Percentiles rank a stretch among this genome's conserved stretches.
phyloP scores from a whole-genome alignment of 75 land plant species.

The Larix kaempferi region DNA sequence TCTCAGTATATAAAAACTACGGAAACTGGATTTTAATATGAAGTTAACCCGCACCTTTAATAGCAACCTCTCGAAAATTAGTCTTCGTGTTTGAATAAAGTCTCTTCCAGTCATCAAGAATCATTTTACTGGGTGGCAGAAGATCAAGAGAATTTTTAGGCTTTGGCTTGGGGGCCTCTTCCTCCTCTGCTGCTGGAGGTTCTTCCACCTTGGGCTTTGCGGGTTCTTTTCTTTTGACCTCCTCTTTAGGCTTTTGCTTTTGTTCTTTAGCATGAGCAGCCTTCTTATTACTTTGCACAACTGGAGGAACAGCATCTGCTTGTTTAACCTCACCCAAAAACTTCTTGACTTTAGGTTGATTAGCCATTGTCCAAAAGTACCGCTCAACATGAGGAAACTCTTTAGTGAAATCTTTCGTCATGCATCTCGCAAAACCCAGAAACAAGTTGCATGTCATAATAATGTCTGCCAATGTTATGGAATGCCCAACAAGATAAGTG shows the following conservation, averaged over 20 bases:
- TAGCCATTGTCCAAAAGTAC: slow-evolving; percentile 89
- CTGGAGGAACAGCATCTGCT: slow-evolving; percentile 61
- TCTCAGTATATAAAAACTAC: background rate
- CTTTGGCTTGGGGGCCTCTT: slow-evolving; percentile 91
- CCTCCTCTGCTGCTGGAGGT: slow-evolving; percentile 41
- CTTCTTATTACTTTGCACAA: slow-evolving; percentile 32
- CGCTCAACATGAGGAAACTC: slow-evolving; percentile 93
- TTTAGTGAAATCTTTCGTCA: slow-evolving; percentile 73
- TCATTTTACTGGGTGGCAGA: slow-evolving; percentile 91
- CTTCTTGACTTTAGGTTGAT: slow-evolving; percentile 83
- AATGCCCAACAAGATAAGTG: slow-evolving; percentile 84
- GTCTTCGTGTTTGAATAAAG: slow-evolving; percentile 94
- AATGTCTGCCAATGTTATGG: slow-evolving; percentile 85
- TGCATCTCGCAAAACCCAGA: slow-evolving; percentile 27
- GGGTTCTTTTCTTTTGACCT: slow-evolving; percentile 39
- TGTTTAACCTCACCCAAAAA: slow-evolving; percentile 72
- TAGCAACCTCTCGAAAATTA: slow-evolving; percentile 93
- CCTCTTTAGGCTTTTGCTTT: slow-evolving; percentile 43
- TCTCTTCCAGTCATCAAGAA: slow-evolving; percentile 98
- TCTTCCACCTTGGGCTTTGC: slow-evolving; percentile 53
- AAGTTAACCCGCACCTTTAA: slow-evolving; percentile 57
- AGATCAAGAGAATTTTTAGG: slow-evolving; percentile 89
- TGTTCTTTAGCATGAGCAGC: slow-evolving; percentile 33
- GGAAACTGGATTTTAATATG: background rate
- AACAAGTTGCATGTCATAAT: slow-evolving; percentile 63